These are phyloP conservation scores for Entomophthora muscae DNA, from an alignment of 371 early-diverging fungal genomes.

Conservation along the genomic window DNA sequence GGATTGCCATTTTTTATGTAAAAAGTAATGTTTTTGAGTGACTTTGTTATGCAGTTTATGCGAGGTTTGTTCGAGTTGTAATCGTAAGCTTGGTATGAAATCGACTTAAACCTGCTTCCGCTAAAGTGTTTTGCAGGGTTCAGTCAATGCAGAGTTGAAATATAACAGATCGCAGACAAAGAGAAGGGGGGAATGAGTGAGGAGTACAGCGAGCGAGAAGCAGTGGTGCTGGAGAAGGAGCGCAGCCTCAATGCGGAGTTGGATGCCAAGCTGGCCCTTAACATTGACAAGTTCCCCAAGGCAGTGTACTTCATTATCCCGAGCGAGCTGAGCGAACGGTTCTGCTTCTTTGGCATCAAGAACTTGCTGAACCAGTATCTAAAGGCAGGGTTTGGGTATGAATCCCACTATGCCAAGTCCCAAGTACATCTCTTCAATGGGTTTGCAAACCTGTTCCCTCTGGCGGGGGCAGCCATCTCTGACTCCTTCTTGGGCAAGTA, in stretches of 20 bases:
- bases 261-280: constrained; percentile 14
- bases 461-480: constrained; percentile 43
- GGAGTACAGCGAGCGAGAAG: background rate
- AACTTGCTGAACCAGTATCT: constrained; percentile 12
- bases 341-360: constrained; percentile 12
- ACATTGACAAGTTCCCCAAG: constrained; percentile 18
- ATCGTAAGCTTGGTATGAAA: too few species aligned
- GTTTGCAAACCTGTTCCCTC: constrained; percentile 38
- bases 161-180: too few species aligned
- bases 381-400: constrained; percentile 12
- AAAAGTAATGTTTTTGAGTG: too few species aligned
- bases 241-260: constrained; percentile 1
- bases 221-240: background rate
- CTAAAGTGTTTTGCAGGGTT: too few species aligned
- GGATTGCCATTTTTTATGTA: too few species aligned
- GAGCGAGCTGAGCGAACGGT: constrained; percentile 14
- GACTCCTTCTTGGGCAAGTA: constrained; percentile 48
- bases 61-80: too few species aligned
- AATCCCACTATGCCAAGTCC: constrained; percentile 11
- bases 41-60: too few species aligned
- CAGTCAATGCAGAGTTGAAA: too few species aligned
- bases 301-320: too few species aligned
- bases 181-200: too few species aligned
- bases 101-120: too few species aligned
- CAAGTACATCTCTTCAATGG: too few species aligned